Conservation (phyloP, 192 early-diverging fungal genomes). For the Diversispora epigaea region DNA sequence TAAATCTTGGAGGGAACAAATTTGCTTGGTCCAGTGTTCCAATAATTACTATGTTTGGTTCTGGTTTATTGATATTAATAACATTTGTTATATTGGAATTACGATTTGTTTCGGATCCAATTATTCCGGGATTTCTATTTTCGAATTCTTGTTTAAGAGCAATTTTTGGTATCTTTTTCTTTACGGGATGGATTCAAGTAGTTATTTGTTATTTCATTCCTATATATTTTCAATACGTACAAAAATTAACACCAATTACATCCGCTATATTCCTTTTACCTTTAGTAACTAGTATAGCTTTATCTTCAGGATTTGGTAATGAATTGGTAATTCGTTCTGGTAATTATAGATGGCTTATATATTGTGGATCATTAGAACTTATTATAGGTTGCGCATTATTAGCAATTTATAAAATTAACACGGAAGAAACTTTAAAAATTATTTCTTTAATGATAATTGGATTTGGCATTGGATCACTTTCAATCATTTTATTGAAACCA, state of each 20-base stretch:
- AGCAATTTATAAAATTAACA: background rate
- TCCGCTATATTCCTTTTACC: conserved; percentile 17
- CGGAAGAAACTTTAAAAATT: background rate
- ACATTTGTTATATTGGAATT: conserved; percentile 3
- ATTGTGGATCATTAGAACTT: background rate
- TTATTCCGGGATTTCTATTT: conserved; percentile 8
- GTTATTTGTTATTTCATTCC: conserved; percentile 23
- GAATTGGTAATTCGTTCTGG: background rate
- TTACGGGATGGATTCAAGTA: conserved; percentile 25
- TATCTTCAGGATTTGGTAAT: background rate
- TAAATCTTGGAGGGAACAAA: conserved; percentile 6
- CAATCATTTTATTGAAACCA: background rate
- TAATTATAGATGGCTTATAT: background rate
- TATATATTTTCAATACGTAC: conserved; percentile 26
- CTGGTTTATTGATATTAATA: background rate
- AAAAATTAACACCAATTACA: background rate
- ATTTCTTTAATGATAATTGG: conserved; percentile 10
- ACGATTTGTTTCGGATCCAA: background rate
- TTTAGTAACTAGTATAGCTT: background rate
- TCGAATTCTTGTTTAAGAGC: conserved; percentile 12
- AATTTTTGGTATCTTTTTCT: conserved; percentile 26
- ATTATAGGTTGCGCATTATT: conserved; percentile 7
- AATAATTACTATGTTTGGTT: background rate
- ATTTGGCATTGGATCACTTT: conserved; percentile 18
- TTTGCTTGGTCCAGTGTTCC: conserved; percentile 1